A percentile compares a stretch with the other conserved stretches of the same genome.
Evolutionary conservation across 371 early-diverging fungal species (phyloP).

Genomic region (Catenaria anguillulae): DNA sequence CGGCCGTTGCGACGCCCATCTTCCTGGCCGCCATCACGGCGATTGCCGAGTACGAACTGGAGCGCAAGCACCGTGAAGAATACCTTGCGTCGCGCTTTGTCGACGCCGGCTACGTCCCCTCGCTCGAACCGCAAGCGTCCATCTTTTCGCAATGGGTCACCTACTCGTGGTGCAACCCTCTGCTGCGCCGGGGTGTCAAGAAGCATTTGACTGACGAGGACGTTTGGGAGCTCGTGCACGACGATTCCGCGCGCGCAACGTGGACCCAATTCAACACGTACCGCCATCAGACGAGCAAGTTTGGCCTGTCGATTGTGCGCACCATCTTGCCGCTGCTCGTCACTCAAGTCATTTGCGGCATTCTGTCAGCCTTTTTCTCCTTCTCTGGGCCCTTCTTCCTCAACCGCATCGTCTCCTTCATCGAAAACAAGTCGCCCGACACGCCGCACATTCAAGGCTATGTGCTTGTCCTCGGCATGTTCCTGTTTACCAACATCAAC

Average conservation of each 20-base stretch:
- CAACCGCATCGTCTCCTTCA: slow-evolving; percentile 2
- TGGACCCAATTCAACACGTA: background rate
- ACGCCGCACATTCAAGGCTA: background rate
- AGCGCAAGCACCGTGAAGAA: background rate
- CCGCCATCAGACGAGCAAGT: background rate
- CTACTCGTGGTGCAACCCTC: slow-evolving; percentile 1
- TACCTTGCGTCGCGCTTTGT: background rate
- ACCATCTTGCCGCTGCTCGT: background rate
- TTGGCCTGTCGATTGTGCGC: background rate
- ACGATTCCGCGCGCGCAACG: background rate
- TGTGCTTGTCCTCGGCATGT: background rate
- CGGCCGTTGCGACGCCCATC: background rate
- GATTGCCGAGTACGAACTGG: background rate
- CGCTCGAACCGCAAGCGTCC: background rate
- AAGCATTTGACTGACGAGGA: background rate
- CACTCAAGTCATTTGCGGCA: slow-evolving; percentile 2
- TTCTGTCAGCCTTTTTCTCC: background rate
- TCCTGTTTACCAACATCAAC: slow-evolving; percentile 6
- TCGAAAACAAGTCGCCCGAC: background rate
- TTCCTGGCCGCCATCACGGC: background rate
- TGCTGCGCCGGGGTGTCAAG: background rate
- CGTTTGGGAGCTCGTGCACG: background rate
- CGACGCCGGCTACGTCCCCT: background rate
- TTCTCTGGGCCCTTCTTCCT: slow-evolving; percentile 7
- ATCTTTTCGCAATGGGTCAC: background rate